Evolutionary conservation across 2,329 filamentous ascomycete genomes (phyloP), one percentile per base, ranked within the genome.

Genomic region (Cadophora luteo-olivacea): DNA sequence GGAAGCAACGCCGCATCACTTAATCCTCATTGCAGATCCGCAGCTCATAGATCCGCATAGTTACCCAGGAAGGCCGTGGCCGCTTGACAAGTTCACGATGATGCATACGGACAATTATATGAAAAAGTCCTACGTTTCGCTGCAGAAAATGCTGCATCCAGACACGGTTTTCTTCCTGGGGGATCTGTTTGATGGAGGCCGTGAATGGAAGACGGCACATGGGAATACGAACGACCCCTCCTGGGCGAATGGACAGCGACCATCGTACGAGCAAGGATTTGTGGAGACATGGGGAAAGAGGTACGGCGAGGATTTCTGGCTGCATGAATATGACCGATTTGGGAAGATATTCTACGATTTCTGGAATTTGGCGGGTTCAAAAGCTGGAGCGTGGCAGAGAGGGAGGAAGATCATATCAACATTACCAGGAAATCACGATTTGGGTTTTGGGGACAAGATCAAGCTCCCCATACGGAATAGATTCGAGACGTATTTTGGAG

Each of bases 181-280:
- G 8, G 96, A 99, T 77, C 83, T 99, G 0, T 97, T 99, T 76
- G 96, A 99, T 77, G 96, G 96, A 4, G 96, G 96, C 9, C 87
- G 96, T 73, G 96, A 99, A 82, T 99, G 96, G 96, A 91, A 90
- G 73, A 95, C 94, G 14, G 82, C 80, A 2, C 84, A 84, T 29
- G 90, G 87, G 54, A 79, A 84, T 57, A 88, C 88, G 64, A 80
- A 84, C 29, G 88, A 91, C 71, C 86, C 87, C 0, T 82, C 83
- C 70, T 90, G 88, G 88, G 84, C 84, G 25, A 80, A 80, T 36
- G 81, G 80, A 3, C 82, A 84, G 51, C 81, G 85, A 24, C 86
- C 87, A 1, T 80, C 81, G 7, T 78, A 82, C 48, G 88, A 91
- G 77, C 79, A 83, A 72, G 81, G 82, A 52, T 82, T 83, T 70